These are phyloP conservation scores for Scheffersomyces titani DNA, from an alignment of 1,139 yeast genomes.

Conservation along the genomic window DNA sequence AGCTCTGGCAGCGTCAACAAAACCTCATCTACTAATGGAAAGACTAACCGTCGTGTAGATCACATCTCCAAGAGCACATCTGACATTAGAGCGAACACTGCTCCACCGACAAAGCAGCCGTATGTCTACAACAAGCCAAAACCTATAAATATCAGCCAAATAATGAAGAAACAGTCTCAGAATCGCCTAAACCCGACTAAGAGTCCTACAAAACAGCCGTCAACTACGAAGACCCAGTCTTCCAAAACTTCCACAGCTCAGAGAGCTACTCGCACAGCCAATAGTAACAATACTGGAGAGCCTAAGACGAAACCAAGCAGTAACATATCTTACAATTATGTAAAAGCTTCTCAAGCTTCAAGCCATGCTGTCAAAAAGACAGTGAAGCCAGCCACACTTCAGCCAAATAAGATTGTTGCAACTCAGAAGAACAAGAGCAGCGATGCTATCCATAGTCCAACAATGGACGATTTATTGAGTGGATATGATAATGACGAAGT, in stretches of 20 bases:
- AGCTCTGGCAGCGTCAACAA: constrained; percentile 2
- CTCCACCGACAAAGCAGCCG: constrained; percentile 16
- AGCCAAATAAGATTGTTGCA: constrained; percentile 2
- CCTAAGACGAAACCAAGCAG: constrained; percentile 6
- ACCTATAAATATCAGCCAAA: constrained; percentile 37
- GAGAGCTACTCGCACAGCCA: constrained; percentile 5
- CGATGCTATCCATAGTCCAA: constrained; percentile 14
- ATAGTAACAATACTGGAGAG: constrained; percentile 1
- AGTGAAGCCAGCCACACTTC: constrained; percentile 13
- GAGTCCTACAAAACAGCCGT: constrained; percentile 12
- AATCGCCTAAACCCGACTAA: constrained; percentile 19
- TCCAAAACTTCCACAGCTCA: constrained; percentile 7
- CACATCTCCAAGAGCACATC: constrained; percentile 14
- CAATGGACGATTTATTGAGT: constrained; percentile 31
- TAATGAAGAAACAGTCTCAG: constrained; percentile 26
- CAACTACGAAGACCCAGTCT: constrained; percentile 4
- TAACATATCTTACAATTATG: constrained; percentile 34
- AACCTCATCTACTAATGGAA: background rate
- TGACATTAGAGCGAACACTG: constrained; percentile 9
- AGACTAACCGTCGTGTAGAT: background rate
- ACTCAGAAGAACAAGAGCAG: constrained; percentile 6
- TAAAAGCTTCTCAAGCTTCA: constrained; percentile 8
- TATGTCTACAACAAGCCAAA: constrained; percentile 44
- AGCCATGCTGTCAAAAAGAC: constrained; percentile 5
- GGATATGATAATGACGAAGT: constrained; percentile 17